Evolutionary conservation across 1,139 yeast species (phyloP), one percentile per base, ranked within the genome.

Genomic region (Yamadazyma dushanensis): DNA sequence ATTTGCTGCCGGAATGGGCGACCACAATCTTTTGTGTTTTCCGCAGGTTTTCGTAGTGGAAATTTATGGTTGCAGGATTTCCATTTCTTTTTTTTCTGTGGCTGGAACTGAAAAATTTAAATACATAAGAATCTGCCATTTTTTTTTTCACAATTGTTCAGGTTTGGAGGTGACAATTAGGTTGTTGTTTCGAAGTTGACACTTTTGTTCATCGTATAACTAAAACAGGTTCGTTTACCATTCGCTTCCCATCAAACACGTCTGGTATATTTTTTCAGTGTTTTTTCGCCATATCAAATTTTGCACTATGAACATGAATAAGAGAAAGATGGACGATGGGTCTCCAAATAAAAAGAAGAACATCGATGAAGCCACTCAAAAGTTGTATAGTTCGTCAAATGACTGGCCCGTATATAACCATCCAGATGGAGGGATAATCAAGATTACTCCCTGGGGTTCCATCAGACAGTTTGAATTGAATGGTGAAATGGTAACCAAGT

Each of bases 341-440:
- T 55, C 50, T 17, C 40, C 40, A 14, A 52, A 49, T 34, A 38
- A 53, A 19, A 62, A 61, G 43, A 61, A 61, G 45, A 46, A 45
- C 30, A 46, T 58, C 11, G 51, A 53, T 36, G 61, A 51, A 41
- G 40, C 43, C 16, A 53, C 54, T 28, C 50, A 46, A 33, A 47
- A 53, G 35, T 48, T 47, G 33, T 47, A 46, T 41, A 46, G 59
- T 16, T 53, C 61, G 14, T 57, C 66, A 10, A 61, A 68, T 28
- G 81, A 78, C 39, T 80, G 81, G 76, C 83, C 85, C 3, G 66
- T 73, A 33, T 80, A 76, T 48, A 63, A 70, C 36, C 84, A 78
- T 41, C 86, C 86, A 2, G 78, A 78, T 15, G 86, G 86, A 5
- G 85, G 85, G 0, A 63, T 68, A 16, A 71, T 80, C 33, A 80